Percentiles rank a stretch among this genome's conserved stretches.
These are phyloP conservation scores for Lipomyces orientalis DNA, from an alignment of 805 yeast species.

Conservation along the genomic window DNA sequence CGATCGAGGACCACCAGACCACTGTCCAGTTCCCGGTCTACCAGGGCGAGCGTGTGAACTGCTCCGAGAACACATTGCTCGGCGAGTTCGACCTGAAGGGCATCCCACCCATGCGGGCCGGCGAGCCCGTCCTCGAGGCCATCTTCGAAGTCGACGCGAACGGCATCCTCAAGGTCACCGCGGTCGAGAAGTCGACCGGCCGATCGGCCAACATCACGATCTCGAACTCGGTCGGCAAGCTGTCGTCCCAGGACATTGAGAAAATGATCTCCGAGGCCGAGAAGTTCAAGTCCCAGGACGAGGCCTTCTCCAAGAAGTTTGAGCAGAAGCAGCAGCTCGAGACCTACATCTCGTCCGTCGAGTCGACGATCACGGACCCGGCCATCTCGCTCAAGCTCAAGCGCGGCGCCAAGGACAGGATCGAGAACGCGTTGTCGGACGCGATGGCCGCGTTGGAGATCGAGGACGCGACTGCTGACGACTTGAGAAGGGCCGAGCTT, in stretches of 20 bases:
- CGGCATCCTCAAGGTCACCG: conserved; percentile 99
- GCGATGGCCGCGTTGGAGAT: conserved; percentile 97
- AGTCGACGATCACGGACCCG: conserved; percentile 97
- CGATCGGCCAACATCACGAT: conserved; percentile 97
- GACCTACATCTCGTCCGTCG: conserved; percentile 95
- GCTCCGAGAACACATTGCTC: conserved; percentile 93
- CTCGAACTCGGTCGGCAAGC: conserved; percentile 99
- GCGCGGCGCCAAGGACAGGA: conserved; percentile 96
- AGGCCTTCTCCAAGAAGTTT: conserved; percentile 98
- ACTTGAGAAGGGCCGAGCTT: conserved; percentile 98
- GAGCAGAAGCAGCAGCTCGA: conserved; percentile 99
- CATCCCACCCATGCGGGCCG: conserved; percentile 98
- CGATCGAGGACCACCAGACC: conserved; percentile 98
- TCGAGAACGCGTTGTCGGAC: conserved; percentile 96
- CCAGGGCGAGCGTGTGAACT: conserved; percentile 99
- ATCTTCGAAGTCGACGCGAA: conserved; percentile 99
- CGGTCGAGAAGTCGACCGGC: conserved; percentile 98
- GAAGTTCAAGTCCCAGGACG: conserved; percentile 98
- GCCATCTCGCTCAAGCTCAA: conserved; percentile 95
- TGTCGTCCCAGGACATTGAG: conserved; percentile 94
- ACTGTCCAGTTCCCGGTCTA: conserved; percentile 98
- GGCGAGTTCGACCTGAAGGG: conserved; percentile 99
- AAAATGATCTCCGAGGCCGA: conserved; percentile 99
- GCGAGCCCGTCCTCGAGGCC: conserved; percentile 99
- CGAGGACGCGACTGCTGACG: conserved; percentile 96